These are phyloP conservation scores for Ophiostoma ips DNA, from an alignment of 2,329 filamentous ascomycete species.

Conservation along the genomic window DNA sequence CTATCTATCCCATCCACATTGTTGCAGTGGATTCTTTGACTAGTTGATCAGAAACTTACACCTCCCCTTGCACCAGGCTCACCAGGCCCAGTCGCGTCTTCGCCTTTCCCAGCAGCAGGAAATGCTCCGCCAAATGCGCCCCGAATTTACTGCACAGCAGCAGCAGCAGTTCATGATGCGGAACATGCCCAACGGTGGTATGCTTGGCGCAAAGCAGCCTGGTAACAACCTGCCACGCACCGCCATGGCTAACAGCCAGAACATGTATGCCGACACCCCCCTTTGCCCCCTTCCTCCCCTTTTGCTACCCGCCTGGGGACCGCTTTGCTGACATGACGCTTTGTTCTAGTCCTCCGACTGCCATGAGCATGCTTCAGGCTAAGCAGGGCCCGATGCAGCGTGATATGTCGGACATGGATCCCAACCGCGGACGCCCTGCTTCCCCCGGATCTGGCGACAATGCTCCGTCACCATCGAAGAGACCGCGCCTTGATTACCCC, in stretches of 20 bases:
- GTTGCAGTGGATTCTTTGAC: no score
- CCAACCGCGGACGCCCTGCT: conserved; percentile 63
- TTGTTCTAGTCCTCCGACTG: conserved; percentile 41
- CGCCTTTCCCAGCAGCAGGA: conserved; percentile 67
- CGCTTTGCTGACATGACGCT: conserved; percentile 5
- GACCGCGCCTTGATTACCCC: conserved; percentile 69
- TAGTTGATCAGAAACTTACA: no score
- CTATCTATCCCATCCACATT: conserved; percentile 3
- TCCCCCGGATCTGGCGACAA: conserved; percentile 78
- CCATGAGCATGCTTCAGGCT: conserved; percentile 58
- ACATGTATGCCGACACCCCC: conserved; percentile 36
- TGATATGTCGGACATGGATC: conserved; percentile 76
- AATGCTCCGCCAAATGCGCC: conserved; percentile 59
- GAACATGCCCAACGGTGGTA: conserved; percentile 46
- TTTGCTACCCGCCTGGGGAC: background rate
- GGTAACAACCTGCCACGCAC: conserved; percentile 54
- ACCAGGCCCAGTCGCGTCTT: conserved; percentile 52
- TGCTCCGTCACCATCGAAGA: conserved; percentile 83
- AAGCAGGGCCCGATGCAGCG: conserved; percentile 64
- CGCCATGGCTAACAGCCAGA: conserved; percentile 66
- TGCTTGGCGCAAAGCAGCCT: conserved; percentile 41
- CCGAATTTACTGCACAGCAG: conserved; percentile 34
- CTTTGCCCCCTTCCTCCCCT: background rate
- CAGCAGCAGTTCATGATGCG: conserved; percentile 56
- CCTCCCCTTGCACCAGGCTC: background rate